Percentiles rank a stretch among this genome's conserved stretches.
phyloP scores from a whole-genome alignment of 2,329 filamentous ascomycete genomes.

The Trichoderma harzianum region DNA sequence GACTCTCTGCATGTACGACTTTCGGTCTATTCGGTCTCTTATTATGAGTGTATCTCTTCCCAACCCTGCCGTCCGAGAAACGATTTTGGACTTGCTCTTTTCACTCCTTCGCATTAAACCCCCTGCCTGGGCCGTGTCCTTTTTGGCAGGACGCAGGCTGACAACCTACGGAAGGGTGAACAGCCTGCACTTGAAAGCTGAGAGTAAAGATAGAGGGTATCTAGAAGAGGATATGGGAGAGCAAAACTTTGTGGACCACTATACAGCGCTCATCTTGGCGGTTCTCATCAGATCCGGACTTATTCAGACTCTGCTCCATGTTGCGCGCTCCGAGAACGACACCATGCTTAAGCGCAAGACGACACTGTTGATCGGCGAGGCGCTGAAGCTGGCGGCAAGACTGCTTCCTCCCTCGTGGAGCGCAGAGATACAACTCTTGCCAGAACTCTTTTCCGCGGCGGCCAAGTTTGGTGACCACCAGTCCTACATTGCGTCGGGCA shows the following conservation, averaged over 20 bases:
- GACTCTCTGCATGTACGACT: constrained; percentile 82
- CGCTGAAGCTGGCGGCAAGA: constrained; percentile 83
- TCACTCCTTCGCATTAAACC: constrained; percentile 78
- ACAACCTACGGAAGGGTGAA: constrained; percentile 96
- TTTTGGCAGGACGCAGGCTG: constrained; percentile 83
- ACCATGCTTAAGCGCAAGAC: constrained; percentile 78
- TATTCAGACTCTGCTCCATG: constrained; percentile 56
- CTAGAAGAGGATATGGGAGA: constrained; percentile 66
- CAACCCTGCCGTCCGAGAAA: constrained; percentile 59
- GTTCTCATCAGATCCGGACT: constrained; percentile 81
- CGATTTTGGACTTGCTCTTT: constrained; percentile 85
- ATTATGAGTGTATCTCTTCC: constrained; percentile 60
- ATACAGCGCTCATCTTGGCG: constrained; percentile 82
- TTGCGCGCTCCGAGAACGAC: constrained; percentile 66
- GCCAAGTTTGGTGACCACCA: constrained; percentile 67
- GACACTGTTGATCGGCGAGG: constrained; percentile 84
- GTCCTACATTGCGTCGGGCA: constrained; percentile 78
- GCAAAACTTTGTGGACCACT: constrained; percentile 89
- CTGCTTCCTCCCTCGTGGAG: constrained; percentile 81
- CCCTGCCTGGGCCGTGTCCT: constrained; percentile 91
- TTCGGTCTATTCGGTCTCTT: constrained; percentile 78
- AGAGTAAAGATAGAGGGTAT: constrained; percentile 48
- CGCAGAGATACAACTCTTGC: constrained; percentile 79
- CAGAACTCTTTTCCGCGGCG: constrained; percentile 76
- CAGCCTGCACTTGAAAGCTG: constrained; percentile 74